A percentile compares a stretch with the other conserved stretches of the same genome.
Conservation (phyloP, 352 stramenopile species). For the Phytophthora meadii region DNA sequence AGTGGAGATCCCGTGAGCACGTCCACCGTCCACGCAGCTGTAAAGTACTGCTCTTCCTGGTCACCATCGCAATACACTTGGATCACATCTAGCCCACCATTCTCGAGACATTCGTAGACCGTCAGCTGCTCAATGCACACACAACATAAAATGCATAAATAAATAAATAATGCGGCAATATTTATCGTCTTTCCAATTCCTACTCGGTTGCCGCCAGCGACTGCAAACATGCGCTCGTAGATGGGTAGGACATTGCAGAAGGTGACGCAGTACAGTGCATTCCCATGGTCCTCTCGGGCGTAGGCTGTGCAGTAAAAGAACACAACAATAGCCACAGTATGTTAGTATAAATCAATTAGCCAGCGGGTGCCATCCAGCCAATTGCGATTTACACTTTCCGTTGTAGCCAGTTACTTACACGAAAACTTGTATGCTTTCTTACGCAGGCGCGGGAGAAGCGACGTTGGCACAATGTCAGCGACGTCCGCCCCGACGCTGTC, state of each 20-base stretch:
- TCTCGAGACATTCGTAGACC: conserved; percentile 80
- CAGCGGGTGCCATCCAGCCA: conserved; percentile 3
- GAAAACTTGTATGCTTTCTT: conserved; percentile 79
- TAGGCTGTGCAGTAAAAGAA: conserved; percentile 47
- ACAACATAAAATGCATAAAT: conserved; percentile 1
- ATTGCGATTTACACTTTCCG: not conserved
- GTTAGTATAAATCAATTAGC: conserved; percentile 9
- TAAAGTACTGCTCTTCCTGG: conserved; percentile 83
- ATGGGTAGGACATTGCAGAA: conserved; percentile 75
- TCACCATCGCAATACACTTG: conserved; percentile 86
- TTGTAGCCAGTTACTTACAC: conserved; percentile 36
- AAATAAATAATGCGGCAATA: not conserved
- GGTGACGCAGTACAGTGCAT: conserved; percentile 77
- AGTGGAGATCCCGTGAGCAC: conserved; percentile 74
- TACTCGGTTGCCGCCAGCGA: conserved; percentile 75
- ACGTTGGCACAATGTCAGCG: conserved; percentile 32
- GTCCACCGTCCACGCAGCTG: conserved; percentile 78
- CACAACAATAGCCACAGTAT: not conserved
- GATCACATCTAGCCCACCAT: conserved; percentile 75
- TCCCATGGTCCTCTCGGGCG: conserved; percentile 74
- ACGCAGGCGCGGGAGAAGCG: conserved; percentile 53
- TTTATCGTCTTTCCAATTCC: conserved; percentile 7
- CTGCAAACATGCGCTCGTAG: conserved; percentile 79
- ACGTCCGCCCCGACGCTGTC: conserved; percentile 15
- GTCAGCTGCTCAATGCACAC: conserved; percentile 51